These are phyloP conservation scores for Pirum gemmata DNA, from an alignment of 78 protist genomes.

Conservation along the genomic window DNA sequence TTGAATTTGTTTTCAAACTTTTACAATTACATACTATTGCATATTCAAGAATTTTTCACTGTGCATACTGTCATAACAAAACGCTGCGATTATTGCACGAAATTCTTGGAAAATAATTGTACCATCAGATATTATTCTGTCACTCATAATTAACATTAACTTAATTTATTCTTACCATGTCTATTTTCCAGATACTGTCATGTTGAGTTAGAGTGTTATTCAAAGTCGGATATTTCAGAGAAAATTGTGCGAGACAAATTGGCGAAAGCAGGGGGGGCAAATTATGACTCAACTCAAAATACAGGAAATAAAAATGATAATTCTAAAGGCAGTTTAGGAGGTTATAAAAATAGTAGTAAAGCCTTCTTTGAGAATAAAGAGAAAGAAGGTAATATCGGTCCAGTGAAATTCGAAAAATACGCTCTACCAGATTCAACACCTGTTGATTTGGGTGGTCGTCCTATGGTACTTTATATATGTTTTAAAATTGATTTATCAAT, in stretches of 20 bases:
- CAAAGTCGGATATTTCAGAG: neutral
- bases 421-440: neutral
- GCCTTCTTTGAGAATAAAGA: neutral
- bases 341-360: too few species aligned
- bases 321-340: neutral
- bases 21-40: too few species aligned
- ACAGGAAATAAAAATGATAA: neutral
- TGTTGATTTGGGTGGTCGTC: neutral
- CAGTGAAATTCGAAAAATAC: neutral
- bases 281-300: neutral
- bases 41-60: too few species aligned
- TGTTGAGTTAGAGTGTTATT: neutral
- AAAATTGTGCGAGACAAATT: neutral
- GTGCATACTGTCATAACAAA: too few species aligned
- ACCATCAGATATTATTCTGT: too few species aligned
- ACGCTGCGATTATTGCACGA: too few species aligned
- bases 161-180: too few species aligned
- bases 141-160: too few species aligned
- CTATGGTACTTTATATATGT: neutral
- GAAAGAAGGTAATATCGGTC: neutral
- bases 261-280: neutral
- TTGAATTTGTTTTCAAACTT: too few species aligned
- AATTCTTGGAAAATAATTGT: too few species aligned
- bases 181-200: too few species aligned
- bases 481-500: too few species aligned